Percentiles rank a stretch among this genome's conserved stretches.
phyloP scores from a whole-genome alignment of 176 grass and related monocot species.

The Leersia perrieri region DNA sequence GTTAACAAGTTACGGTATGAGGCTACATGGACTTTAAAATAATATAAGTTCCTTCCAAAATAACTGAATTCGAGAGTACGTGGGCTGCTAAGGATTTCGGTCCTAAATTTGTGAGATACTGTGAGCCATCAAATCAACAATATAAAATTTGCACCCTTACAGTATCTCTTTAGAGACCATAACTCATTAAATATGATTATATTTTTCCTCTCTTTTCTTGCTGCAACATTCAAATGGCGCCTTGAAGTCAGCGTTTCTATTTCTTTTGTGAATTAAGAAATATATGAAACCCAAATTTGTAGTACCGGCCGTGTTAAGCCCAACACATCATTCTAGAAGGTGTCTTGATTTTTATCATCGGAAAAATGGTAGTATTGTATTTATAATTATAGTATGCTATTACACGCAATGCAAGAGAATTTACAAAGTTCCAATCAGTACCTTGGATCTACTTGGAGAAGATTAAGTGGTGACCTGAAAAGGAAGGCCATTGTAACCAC shows the following conservation, averaged over 20 bases:
- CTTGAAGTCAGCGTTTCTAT: neutral
- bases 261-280: neutral
- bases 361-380: neutral
- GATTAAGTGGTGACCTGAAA: too few species aligned
- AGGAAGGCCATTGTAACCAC: neutral
- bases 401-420: too few species aligned
- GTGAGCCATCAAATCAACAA: neutral
- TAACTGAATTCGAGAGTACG: neutral
- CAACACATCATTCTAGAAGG: neutral
- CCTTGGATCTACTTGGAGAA: too few species aligned
- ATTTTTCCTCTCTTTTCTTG: neutral
- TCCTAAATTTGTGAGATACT: neutral
- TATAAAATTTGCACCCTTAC: too few species aligned
- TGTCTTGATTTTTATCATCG: neutral
- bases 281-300: neutral
- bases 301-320: neutral
- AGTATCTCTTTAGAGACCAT: neutral
- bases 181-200: too few species aligned
- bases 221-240: neutral
- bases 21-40: neutral
- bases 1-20: neutral
- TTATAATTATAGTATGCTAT: too few species aligned
- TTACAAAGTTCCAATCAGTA: neutral
- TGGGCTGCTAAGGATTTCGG: neutral
- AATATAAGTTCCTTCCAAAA: neutral